Percentiles rank a stretch among this genome's conserved stretches.
These are phyloP conservation scores for Umbellularia californica DNA, from an alignment of 164 flowering plant species.

Conservation along the genomic window DNA sequence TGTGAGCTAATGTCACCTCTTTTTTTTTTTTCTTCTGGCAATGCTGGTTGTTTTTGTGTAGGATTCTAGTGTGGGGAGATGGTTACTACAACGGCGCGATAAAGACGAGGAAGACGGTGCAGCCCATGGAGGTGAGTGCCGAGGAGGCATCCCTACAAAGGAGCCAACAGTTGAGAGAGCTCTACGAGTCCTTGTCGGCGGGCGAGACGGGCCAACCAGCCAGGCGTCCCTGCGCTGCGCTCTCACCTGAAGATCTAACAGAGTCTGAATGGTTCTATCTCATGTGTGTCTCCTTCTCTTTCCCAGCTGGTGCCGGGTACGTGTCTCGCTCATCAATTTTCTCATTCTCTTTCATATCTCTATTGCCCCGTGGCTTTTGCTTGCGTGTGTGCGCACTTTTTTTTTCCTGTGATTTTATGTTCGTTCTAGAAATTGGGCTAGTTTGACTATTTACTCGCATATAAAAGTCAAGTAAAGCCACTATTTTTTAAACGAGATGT, in stretches of 20 bases:
- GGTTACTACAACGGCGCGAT: constrained; percentile 97
- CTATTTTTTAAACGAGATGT: no score
- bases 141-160: constrained; percentile 86
- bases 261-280: constrained; percentile 97
- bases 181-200: constrained; percentile 73
- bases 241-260: constrained; percentile 94
- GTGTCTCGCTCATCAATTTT: constrained; percentile 9
- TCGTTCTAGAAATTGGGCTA: no score
- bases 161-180: constrained; percentile 87
- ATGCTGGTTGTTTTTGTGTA: constrained; percentile 9
- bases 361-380: no score
- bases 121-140: constrained; percentile 77
- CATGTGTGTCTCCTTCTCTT: constrained; percentile 95
- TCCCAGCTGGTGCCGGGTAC: constrained; percentile 75
- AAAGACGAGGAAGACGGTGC: constrained; percentile 92
- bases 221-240: constrained; percentile 69
- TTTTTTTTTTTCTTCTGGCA: no score
- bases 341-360: not conserved
- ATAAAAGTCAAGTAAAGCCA: no score
- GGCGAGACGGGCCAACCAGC: constrained; percentile 68
- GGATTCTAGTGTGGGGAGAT: constrained; percentile 81
- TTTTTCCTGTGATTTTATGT: no score
- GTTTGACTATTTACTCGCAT: no score
- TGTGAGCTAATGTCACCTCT: no score
- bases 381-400: no score